These are phyloP conservation scores for Wickerhamomyces sydowiorum DNA, from an alignment of 805 yeast genomes.

Conservation along the genomic window DNA sequence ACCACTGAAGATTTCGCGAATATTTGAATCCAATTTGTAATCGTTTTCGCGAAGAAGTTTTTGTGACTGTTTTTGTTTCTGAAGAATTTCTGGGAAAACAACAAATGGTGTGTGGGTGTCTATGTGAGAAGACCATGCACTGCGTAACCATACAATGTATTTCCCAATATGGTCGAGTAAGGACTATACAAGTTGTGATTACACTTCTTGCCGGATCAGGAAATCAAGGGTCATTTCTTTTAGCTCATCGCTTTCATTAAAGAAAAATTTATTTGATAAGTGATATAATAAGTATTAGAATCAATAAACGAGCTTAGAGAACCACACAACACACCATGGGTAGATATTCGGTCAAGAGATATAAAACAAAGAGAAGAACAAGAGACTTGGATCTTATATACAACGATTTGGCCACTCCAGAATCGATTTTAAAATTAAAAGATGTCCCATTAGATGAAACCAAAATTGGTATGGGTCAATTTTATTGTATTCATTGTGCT, in stretches of 20 bases:
- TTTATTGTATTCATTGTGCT: conserved; percentile 91
- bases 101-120: too few species aligned
- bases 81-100: too few species aligned
- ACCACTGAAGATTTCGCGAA: too few species aligned
- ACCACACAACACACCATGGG: conserved; percentile 49
- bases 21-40: too few species aligned
- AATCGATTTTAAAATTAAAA: conserved; percentile 57
- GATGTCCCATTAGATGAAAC: conserved; percentile 86
- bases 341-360: conserved; percentile 77
- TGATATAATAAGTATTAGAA: conserved; percentile 1
- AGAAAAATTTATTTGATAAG: conserved; percentile 3
- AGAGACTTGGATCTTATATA: conserved; percentile 81
- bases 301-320: conserved; percentile 2
- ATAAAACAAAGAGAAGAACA: conserved; percentile 84
- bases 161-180: neutral
- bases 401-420: conserved; percentile 62
- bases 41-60: too few species aligned
- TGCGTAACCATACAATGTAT: conserved; percentile 1
- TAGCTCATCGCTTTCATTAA: conserved; percentile 4
- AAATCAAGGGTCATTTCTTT: neutral
- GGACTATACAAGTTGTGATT: neutral
- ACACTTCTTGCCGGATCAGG: neutral
- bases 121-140: neutral
- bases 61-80: too few species aligned
- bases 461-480: conserved; percentile 92